Conservation (phyloP, 176 grass and related monocot species). For the Aegilops tauschii region DNA sequence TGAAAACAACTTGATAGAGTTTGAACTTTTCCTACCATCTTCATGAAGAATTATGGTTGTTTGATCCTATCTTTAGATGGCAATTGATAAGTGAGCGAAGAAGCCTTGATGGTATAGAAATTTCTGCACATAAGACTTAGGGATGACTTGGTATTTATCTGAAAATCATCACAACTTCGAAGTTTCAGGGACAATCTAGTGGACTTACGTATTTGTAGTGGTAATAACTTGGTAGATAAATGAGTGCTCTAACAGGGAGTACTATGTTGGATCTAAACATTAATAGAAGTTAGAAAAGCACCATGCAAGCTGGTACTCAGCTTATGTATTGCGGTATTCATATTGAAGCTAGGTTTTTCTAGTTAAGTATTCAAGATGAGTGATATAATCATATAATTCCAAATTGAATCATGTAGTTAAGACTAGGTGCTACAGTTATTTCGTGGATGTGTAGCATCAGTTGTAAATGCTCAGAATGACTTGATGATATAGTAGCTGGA, state of each 20-base stretch:
- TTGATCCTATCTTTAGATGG: neutral
- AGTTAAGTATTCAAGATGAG: neutral
- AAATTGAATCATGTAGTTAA: neutral
- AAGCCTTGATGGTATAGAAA: neutral
- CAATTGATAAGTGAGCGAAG: neutral
- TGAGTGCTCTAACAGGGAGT: neutral
- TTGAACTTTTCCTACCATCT: neutral
- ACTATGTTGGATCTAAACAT: neutral
- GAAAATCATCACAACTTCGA: neutral
- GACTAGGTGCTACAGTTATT: neutral
- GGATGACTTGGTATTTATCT: neutral
- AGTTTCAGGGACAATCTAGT: neutral
- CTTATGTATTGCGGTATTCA: too few relatives aligned
- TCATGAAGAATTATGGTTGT: neutral
- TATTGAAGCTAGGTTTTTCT: too few relatives aligned
- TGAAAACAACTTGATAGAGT: neutral
- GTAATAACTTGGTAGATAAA: neutral
- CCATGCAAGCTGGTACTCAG: too few relatives aligned
- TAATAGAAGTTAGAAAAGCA: neutral
- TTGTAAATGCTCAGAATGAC: constrained; percentile 13
- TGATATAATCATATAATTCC: neutral
- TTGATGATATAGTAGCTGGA: neutral
- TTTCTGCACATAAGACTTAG: neutral
- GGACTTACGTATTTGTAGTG: neutral
- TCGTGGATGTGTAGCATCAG: neutral